These are phyloP conservation scores for Trichophyton simii DNA, from an alignment of 2,329 filamentous ascomycete genomes.

Conservation along the genomic window DNA sequence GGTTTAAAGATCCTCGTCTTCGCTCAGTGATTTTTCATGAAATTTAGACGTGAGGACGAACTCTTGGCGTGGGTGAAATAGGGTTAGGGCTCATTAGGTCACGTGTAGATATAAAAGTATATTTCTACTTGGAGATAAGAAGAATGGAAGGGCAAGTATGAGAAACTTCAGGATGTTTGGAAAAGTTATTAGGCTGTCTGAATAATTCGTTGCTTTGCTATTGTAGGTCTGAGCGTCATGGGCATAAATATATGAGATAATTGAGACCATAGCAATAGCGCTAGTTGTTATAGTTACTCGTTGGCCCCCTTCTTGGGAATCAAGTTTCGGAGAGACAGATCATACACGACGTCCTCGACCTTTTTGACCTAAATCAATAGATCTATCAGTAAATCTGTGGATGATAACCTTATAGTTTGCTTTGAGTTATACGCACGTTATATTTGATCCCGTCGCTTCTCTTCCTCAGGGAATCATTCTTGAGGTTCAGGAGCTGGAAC, in stretches of 20 bases:
- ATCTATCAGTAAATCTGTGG: neutral
- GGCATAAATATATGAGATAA: no score
- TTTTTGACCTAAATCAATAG: conserved; percentile 59
- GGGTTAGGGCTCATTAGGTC: conserved; percentile 5
- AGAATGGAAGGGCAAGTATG: neutral
- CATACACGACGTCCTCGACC: conserved; percentile 95
- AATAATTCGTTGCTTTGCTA: no score
- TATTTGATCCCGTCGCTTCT: conserved; percentile 93
- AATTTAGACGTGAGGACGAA: neutral
- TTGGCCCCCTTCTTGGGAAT: conserved; percentile 40
- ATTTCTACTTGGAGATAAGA: neutral
- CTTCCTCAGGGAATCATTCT: conserved; percentile 84
- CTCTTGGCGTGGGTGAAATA: conserved; percentile 5
- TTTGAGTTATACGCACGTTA: conserved; percentile 38
- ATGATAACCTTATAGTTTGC: neutral
- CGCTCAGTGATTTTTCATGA: neutral
- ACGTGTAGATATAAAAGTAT: neutral
- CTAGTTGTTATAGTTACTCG: neutral
- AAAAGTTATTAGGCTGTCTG: no score
- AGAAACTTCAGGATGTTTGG: neutral
- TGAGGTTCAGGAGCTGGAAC: conserved; percentile 93
- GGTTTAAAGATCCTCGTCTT: neutral
- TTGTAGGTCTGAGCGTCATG: no score
- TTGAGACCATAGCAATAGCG: neutral
- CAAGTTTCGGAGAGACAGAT: conserved; percentile 75